phyloP scores from a whole-genome alignment of 257 asterid genomes.

The Solanum commersonii region DNA sequence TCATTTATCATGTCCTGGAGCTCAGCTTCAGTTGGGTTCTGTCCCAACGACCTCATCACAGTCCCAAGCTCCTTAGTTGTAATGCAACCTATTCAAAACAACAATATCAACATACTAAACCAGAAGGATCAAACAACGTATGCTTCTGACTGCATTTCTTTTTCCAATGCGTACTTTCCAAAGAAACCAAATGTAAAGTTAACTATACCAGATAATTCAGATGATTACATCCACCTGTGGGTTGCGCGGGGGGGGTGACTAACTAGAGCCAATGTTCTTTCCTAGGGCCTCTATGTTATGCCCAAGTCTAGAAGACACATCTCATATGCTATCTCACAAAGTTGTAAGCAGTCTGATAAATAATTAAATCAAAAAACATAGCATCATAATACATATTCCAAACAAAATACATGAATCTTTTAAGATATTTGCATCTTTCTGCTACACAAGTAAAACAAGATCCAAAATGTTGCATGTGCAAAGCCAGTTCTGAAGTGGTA shows the following conservation, averaged over 20 bases:
- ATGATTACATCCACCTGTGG: background rate
- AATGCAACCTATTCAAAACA: conserved; percentile 39
- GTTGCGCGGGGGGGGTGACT: background rate
- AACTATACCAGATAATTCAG: background rate
- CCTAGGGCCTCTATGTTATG: background rate
- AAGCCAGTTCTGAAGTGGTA: background rate
- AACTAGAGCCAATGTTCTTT: background rate
- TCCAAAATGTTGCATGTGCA: background rate
- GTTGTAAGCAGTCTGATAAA: background rate
- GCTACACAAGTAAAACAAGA: background rate
- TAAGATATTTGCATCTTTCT: background rate
- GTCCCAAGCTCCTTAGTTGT: conserved; percentile 65
- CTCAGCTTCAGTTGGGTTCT: conserved; percentile 60
- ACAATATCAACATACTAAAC: background rate
- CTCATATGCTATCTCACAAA: background rate
- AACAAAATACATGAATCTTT: background rate
- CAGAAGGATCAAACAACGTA: background rate
- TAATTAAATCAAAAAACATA: background rate
- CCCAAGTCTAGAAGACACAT: background rate
- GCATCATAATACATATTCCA: background rate
- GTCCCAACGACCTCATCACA: conserved; percentile 61
- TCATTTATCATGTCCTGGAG: conserved; percentile 61
- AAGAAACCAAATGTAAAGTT: background rate
- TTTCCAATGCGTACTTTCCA: background rate
- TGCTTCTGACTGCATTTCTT: background rate